phyloP scores from a whole-genome alignment of 1,284 basidiomycete genomes.

The Fistulina hepatica region DNA sequence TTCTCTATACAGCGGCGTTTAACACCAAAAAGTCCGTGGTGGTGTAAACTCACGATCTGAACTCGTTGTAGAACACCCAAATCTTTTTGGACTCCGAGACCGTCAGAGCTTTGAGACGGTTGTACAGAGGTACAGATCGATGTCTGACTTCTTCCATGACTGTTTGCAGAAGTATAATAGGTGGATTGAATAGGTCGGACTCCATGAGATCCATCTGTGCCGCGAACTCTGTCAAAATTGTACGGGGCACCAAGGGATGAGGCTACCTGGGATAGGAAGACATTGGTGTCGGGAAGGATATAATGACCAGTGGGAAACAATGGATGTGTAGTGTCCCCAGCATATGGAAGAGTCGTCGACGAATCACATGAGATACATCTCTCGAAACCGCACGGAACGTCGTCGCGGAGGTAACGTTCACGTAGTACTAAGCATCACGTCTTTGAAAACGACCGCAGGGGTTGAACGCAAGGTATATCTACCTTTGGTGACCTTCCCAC shows the following conservation, averaged over 20 bases:
- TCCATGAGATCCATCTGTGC: constrained; percentile 91
- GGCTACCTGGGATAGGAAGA: constrained; percentile 81
- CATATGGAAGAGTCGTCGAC: constrained; percentile 34
- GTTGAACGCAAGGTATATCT: neutral
- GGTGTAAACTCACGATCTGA: constrained; percentile 44
- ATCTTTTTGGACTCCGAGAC: constrained; percentile 72
- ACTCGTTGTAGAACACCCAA: constrained; percentile 92
- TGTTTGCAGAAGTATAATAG: constrained; percentile 88
- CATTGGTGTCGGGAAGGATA: constrained; percentile 91
- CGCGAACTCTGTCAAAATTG: neutral
- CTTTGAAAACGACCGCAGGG: constrained; percentile 3
- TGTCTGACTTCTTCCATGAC: constrained; percentile 95
- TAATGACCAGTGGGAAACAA: constrained; percentile 63
- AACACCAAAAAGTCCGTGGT: constrained; percentile 14
- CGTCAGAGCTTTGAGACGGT: constrained; percentile 75
- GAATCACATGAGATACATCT: constrained; percentile 53
- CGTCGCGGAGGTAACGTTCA: constrained; percentile 89
- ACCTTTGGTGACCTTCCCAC: constrained; percentile 93
- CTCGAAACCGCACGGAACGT: constrained; percentile 84
- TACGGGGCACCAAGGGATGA: neutral
- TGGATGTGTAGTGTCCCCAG: constrained; percentile 43
- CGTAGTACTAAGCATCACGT: constrained; percentile 53
- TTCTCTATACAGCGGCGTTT: constrained; percentile 37
- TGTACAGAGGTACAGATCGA: constrained; percentile 87
- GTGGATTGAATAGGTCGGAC: constrained; percentile 60